Conservation (phyloP, 1,139 yeast genomes). For the Nakaseomyces kungkrabaensis region DNA sequence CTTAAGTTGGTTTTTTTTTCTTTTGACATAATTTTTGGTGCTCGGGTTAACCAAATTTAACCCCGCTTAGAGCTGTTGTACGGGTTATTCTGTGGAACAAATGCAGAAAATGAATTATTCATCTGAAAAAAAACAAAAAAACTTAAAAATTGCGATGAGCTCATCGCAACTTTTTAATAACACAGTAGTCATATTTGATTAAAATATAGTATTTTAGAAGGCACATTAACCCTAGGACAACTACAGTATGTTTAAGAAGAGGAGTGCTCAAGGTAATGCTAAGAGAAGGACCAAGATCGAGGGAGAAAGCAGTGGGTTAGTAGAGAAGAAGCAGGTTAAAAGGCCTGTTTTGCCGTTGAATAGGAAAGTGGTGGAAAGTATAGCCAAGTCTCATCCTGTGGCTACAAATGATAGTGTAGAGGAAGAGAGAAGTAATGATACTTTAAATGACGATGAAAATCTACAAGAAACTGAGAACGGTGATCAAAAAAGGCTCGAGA, state of each 20-base stretch:
- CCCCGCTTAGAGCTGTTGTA: no score
- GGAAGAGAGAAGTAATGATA: not conserved
- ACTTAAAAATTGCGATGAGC: not conserved
- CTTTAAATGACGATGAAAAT: not conserved
- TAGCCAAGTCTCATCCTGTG: not conserved
- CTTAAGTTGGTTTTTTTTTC: no score
- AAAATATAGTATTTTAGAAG: no score
- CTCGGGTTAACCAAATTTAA: no score
- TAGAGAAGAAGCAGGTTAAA: not conserved
- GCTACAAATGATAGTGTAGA: not conserved
- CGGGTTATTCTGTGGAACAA: no score
- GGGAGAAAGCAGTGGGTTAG: not conserved
- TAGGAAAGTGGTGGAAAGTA: not conserved
- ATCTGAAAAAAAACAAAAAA: not conserved
- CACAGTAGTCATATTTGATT: no score
- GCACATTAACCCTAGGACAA: no score
- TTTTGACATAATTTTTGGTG: no score
- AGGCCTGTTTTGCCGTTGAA: not conserved
- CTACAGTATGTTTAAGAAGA: constrained; percentile 1
- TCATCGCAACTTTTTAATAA: not conserved
- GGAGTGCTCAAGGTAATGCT: not conserved
- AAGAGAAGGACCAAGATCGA: not conserved
- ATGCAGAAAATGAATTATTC: no score
- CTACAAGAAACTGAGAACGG: not conserved
- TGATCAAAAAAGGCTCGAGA: not conserved